These are phyloP conservation scores for Neurospora sp. DNA, from an alignment of 495 filamentous ascomycete species.

Conservation along the genomic window DNA sequence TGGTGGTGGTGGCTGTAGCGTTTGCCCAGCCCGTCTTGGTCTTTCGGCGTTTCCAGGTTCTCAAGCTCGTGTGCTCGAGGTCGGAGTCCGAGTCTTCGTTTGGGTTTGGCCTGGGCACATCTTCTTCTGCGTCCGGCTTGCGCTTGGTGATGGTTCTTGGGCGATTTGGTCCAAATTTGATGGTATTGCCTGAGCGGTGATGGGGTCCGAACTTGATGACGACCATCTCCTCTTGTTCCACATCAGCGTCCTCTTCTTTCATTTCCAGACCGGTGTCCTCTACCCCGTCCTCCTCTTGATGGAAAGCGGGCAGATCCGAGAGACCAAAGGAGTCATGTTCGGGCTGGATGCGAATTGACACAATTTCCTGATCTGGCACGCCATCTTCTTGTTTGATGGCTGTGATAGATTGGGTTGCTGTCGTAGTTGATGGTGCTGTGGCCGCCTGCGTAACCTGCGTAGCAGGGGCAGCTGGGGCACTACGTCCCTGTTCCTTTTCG, in stretches of 20 bases:
- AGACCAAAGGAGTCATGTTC: not conserved
- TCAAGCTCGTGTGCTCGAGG: not conserved
- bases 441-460: constrained; percentile 2
- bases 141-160: no score
- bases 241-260: not conserved
- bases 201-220: not conserved
- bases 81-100: not conserved
- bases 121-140: not conserved
- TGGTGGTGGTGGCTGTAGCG: not conserved
- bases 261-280: no score
- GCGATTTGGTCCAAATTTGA: no score
- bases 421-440: not conserved
- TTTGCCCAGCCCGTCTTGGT: not conserved
- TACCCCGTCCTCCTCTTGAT: not conserved
- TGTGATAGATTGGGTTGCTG: not conserved
- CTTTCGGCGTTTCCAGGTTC: not conserved
- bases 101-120: not conserved
- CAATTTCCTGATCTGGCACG: not conserved
- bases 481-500: constrained; percentile 16
- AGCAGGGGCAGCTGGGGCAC: constrained; percentile 16
- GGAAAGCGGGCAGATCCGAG: not conserved
- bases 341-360: not conserved
- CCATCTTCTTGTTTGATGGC: not conserved
- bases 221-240: not conserved
- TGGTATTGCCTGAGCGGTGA: not conserved